A percentile compares a stretch with the other conserved stretches of the same genome.
These are phyloP conservation scores for Mycena olivaceomarginata DNA, from an alignment of 768 basidiomycete genomes.

Conservation along the genomic window DNA sequence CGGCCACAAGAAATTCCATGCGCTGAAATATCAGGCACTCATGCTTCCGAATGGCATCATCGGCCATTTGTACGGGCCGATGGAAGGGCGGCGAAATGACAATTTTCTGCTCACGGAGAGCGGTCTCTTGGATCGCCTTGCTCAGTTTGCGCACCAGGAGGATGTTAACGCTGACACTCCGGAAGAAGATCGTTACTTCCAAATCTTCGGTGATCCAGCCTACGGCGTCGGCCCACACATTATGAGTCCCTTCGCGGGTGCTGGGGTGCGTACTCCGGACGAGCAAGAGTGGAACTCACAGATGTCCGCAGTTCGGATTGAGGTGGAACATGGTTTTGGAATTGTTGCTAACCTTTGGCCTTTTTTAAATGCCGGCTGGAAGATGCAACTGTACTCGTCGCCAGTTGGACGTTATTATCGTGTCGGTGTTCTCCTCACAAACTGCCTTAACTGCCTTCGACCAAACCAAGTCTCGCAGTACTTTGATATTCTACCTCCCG, in stretches of 20 bases:
- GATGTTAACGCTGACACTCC: conserved; percentile 21
- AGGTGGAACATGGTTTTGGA: conserved; percentile 55
- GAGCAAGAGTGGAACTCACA: conserved; percentile 49
- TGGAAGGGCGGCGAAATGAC: conserved; percentile 46
- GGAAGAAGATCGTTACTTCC: conserved; percentile 32
- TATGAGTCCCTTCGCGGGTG: conserved; percentile 44
- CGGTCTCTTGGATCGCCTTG: conserved; percentile 9
- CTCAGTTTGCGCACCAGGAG: conserved; percentile 7
- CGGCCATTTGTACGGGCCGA: conserved; percentile 44
- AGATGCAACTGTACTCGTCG: conserved; percentile 38
- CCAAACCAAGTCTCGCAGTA: conserved; percentile 50
- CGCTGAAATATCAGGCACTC: conserved; percentile 47
- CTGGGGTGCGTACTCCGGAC: conserved; percentile 15
- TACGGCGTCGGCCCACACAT: conserved; percentile 46
- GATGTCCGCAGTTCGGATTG: conserved; percentile 49
- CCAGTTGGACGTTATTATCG: conserved; percentile 52
- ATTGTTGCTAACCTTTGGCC: conserved; percentile 44
- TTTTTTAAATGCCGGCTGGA: conserved; percentile 49
- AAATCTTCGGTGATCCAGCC: conserved; percentile 53
- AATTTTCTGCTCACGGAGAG: conserved; percentile 37
- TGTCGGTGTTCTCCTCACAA: conserved; percentile 49
- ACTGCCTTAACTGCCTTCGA: conserved; percentile 47
- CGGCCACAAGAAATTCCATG: conserved; percentile 49
- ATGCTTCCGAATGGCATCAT: conserved; percentile 47
- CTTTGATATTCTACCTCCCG: conserved; percentile 47